Base-by-base conservation (phyloP, 2,329 filamentous ascomycete species). In the Neurospora sp. region DNA sequence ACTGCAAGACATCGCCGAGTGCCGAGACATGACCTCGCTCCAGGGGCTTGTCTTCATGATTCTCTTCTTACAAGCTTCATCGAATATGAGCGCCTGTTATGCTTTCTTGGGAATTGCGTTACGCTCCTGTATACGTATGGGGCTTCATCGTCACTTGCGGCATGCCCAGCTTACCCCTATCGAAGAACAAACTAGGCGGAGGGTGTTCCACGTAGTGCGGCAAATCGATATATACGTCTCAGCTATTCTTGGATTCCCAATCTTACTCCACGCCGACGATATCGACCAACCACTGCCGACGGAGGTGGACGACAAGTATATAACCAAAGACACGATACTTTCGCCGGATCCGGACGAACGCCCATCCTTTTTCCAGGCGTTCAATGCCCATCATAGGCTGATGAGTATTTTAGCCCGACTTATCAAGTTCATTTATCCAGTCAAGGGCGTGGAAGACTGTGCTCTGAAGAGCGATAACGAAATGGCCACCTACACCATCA, bases 1-100 rank as follows among this genome's bases (percentile, higher is more conserved):
- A 70, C 81, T 94, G 66, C 84, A 87, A 70, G 88, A 90, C 72
- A 82, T 89, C 62, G 88, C 87, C 1, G 88, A 90, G 71, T 93
- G 91, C 74, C 88, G 91, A 66, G 91, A 94, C 76, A 82, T 95
- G 62, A 86, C 84, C 23, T 91, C 91, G 1, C 81, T 95, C 8
- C 92, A 96, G 78, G 88, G 90, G 2, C 84, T 96, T 6, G 81
- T 93, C 23, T 93, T 92, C 77, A 91, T 93, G 85, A 91, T 93
- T 67, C 82, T 95, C 2, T 96, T 94, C 76, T 83, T 95, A 1
- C 92, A 96, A 76, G 88, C 90, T 2, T 92, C 92, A 1, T 91
- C 91, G 10, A 92, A 92, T 76, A 81, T 95, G 38, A 92, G 89
- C 76, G 91, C 89, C 10, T 95, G 92, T 77, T 95, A 95, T 78